Base-by-base conservation (phyloP, 495 filamentous ascomycete genomes). In the Diplogelasinospora grovesii region DNA sequence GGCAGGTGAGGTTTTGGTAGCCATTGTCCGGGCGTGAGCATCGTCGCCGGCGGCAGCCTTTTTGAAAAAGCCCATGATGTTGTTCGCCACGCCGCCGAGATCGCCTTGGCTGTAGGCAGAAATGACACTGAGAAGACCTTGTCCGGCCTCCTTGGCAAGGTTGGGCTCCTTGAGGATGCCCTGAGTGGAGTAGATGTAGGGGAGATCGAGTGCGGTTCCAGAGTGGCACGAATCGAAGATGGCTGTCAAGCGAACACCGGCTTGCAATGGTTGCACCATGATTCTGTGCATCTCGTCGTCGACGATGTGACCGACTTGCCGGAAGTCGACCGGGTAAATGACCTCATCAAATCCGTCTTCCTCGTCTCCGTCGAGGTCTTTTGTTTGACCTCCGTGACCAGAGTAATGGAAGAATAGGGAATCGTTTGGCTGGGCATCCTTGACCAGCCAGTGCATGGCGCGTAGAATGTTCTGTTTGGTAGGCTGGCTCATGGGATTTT, bases 151-250 rank as follows among this genome's bases (percentile, higher is more conserved):
- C 68, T 95, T 97, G 69, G 89, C 89, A 49, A 97, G 72, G 55
- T 98, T 95, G 56, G 92, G 92, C 66, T 96, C 92, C 66, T 98
- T 98, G 74, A 97, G 85, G 22, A 96, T 75, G 61, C 92, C 92
- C 53, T 83, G 78, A 16, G 89, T 96, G 46, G 85, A 90, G 74
- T 98, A 98, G 61, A 98, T 83, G 68, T 96, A 98, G 22, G 92
- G 92, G 20, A 98, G 76, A 57, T 98, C 92, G 53, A 98, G 75
- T 5, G 89, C 92, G 6, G 92, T 94, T 48, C 92, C 92, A 3
- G 89, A 95, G 64, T 98, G 92, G 68, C 92, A 98, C n/a, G 89
- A 95, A 66, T 98, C 92, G 69, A 98, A 98, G 61, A 98, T 97
- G 29, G 92, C 92, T 1, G 92, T 98, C 36, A 98, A 70, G 23